phyloP scores from a whole-genome alignment of 768 basidiomycete species.

The Amanita rimosa region DNA sequence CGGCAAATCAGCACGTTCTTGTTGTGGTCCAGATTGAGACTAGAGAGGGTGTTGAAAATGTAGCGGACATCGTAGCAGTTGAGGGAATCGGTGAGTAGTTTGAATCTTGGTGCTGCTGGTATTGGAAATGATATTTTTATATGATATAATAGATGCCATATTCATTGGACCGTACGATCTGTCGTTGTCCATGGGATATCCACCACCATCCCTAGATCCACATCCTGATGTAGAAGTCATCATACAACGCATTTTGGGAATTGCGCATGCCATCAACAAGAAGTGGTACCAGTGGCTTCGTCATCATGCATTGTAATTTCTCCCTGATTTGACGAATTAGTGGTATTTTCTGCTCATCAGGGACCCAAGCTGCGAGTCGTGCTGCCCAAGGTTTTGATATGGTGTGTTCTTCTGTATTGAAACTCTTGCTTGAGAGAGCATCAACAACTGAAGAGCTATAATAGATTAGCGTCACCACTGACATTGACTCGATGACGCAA shows the following conservation, averaged over 20 bases:
- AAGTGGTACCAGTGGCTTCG: constrained; percentile 39
- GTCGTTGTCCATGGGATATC: constrained; percentile 49
- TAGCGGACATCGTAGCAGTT: constrained; percentile 46
- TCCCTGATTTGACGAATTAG: constrained; percentile 14
- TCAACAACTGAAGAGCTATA: neutral
- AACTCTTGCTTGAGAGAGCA: neutral
- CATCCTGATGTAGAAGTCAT: constrained; percentile 51
- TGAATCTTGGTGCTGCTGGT: neutral
- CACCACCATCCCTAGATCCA: constrained; percentile 51
- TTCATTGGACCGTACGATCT: constrained; percentile 59
- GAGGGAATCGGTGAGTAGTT: constrained; percentile 44
- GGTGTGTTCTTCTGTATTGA: constrained; percentile 18
- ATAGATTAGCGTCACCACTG: constrained; percentile 39
- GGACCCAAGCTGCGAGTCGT: constrained; percentile 30
- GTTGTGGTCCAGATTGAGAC: constrained; percentile 65
- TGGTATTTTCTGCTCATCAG: constrained; percentile 37
- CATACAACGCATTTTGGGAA: constrained; percentile 41
- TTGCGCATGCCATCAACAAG: constrained; percentile 42
- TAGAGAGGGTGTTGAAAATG: constrained; percentile 44
- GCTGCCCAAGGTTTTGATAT: constrained; percentile 43
- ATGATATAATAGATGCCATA: constrained; percentile 23
- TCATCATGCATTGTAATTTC: neutral
- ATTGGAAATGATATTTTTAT: constrained; percentile 13
- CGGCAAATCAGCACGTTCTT: constrained; percentile 43
- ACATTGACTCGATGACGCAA: constrained; percentile 31